Evolutionary conservation across 805 yeast species (phyloP).

Genomic region (Lachancea quebecensis): DNA sequence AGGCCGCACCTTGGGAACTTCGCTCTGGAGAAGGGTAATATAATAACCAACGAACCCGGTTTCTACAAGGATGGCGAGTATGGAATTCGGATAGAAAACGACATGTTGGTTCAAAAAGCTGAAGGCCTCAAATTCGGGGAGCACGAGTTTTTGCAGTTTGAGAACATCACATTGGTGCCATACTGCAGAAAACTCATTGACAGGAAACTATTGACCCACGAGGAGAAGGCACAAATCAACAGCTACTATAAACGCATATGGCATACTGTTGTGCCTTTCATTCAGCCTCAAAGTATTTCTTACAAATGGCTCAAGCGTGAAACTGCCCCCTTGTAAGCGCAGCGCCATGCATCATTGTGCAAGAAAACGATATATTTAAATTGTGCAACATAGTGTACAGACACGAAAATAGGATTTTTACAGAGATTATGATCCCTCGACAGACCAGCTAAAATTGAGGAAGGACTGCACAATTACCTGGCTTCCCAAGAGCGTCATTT

Average conservation of each 20-base stretch:
- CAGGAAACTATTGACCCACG: slow-evolving; percentile 42
- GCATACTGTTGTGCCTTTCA: slow-evolving; percentile 41
- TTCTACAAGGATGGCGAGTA: slow-evolving; percentile 83
- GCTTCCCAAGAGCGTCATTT: too few species aligned
- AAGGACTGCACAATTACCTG: too few species aligned
- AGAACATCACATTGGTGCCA: slow-evolving; percentile 80
- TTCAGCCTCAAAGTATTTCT: slow-evolving; percentile 55
- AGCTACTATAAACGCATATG: slow-evolving; percentile 55
- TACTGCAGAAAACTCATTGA: slow-evolving; percentile 75
- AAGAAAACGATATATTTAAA: not conserved
- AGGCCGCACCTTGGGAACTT: slow-evolving; percentile 42
- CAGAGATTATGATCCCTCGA: too few species aligned
- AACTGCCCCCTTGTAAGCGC: slow-evolving; percentile 19
- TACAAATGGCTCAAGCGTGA: slow-evolving; percentile 67
- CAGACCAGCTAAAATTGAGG: too few species aligned
- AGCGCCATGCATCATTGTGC: not conserved
- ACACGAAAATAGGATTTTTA: too few species aligned
- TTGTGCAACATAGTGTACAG: too few species aligned
- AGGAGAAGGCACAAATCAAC: slow-evolving; percentile 66
- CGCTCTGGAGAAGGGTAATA: slow-evolving; percentile 59
- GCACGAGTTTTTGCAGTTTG: slow-evolving; percentile 58
- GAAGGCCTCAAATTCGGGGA: slow-evolving; percentile 46
- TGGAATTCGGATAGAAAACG: slow-evolving; percentile 88
- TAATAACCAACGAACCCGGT: slow-evolving; percentile 91
- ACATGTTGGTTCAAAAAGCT: slow-evolving; percentile 48